Evolutionary conservation across 495 filamentous ascomycete genomes (phyloP).

Genomic region (Penicillium manginii): DNA sequence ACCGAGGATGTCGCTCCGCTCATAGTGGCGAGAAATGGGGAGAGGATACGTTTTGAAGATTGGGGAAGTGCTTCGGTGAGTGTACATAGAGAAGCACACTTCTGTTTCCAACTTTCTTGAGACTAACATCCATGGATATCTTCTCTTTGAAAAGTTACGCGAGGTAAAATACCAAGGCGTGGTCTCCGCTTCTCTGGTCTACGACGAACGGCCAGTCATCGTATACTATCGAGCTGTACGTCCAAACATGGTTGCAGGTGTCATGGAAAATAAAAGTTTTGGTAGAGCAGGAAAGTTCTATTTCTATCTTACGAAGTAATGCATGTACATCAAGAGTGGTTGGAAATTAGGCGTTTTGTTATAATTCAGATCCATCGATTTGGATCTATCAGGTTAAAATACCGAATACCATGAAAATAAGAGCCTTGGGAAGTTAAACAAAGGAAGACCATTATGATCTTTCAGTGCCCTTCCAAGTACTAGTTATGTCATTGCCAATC

Average conservation of each 20-base stretch:
- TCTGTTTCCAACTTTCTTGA: too few relatives aligned
- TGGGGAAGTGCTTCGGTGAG: slow-evolving; percentile 29
- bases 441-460: neutral
- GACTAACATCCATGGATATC: neutral
- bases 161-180: slow-evolving; percentile 32
- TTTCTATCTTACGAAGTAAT: slow-evolving; percentile 20
- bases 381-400: too few relatives aligned
- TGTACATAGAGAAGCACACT: neutral
- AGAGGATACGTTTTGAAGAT: slow-evolving; percentile 20
- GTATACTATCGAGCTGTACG: slow-evolving; percentile 34
- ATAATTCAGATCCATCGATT: too few relatives aligned
- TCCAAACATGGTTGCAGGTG: slow-evolving; percentile 28
- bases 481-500: slow-evolving; percentile 30
- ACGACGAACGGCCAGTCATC: slow-evolving; percentile 32
- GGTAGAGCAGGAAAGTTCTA: slow-evolving; percentile 11
- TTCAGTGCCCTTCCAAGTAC: slow-evolving; percentile 23
- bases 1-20: slow-evolving; percentile 29
- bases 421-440: too few relatives aligned
- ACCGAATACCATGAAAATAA: neutral
- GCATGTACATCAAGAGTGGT: slow-evolving; percentile 1
- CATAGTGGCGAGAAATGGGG: slow-evolving; percentile 23
- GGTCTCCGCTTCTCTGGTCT: slow-evolving; percentile 34
- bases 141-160: slow-evolving; percentile 19
- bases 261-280: slow-evolving; percentile 29
- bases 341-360: neutral